Evolutionary conservation across 169 alveolate genomes (phyloP).

Genomic region (Eimeria tenella): DNA sequence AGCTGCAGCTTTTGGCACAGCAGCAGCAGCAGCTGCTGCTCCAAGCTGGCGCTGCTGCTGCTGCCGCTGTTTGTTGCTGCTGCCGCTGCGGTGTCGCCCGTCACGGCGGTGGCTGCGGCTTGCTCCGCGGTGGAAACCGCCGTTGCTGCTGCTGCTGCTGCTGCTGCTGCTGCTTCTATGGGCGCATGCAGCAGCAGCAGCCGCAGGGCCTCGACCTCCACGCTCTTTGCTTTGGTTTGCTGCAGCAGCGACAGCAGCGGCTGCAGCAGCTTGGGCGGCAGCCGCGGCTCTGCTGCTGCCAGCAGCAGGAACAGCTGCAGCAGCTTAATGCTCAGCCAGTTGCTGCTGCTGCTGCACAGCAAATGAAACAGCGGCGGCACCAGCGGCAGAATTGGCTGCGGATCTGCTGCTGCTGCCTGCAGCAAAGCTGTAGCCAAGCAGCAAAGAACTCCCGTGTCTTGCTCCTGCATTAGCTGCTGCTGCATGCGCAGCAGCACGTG

Average conservation of each 20-base stretch:
- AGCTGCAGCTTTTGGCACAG: slow-evolving; percentile 38
- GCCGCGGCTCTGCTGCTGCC: slow-evolving; percentile 81
- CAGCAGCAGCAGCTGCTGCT: slow-evolving; percentile 29
- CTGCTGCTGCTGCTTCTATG: background rate
- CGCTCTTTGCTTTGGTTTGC: slow-evolving; percentile 76
- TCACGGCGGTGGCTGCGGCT: slow-evolving; percentile 18
- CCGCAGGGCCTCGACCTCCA: slow-evolving; percentile 52
- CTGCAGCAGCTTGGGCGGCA: slow-evolving; percentile 82
- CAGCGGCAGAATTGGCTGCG: slow-evolving; percentile 79
- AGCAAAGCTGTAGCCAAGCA: slow-evolving; percentile 79
- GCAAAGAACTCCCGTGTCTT: slow-evolving; percentile 80
- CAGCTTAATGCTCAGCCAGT: slow-evolving; percentile 83
- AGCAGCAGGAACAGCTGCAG: slow-evolving; percentile 72
- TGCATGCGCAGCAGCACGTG: slow-evolving; percentile 54
- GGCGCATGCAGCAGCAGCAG: slow-evolving; percentile 49
- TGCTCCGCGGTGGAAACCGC: slow-evolving; percentile 9
- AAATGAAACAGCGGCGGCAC: slow-evolving; percentile 83
- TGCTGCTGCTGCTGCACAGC: slow-evolving; percentile 80
- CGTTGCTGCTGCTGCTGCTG: background rate
- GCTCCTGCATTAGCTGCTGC: slow-evolving; percentile 76
- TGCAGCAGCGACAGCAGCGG: slow-evolving; percentile 69
- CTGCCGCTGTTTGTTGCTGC: background rate
- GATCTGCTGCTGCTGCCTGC: slow-evolving; percentile 79
- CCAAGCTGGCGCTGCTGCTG: background rate
- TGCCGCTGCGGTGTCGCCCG: background rate